Evolutionary conservation across 2,329 filamentous ascomycete species (phyloP).

Genomic region (Penicillium griseofulvum): DNA sequence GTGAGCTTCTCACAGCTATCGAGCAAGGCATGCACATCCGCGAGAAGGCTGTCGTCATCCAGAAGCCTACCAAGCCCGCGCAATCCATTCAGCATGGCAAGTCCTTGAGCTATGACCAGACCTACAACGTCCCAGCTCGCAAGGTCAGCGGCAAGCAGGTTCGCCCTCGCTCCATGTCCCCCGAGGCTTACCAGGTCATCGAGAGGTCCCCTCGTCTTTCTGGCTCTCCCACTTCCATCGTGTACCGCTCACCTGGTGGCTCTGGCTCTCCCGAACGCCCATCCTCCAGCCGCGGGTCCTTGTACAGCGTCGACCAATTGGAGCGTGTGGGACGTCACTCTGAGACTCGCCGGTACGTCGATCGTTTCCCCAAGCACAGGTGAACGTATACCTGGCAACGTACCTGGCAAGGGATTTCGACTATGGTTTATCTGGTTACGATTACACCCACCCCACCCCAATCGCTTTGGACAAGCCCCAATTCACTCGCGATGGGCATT

Average conservation of each 20-base stretch:
- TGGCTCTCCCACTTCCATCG: constrained; percentile 27
- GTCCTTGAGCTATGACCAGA: constrained; percentile 31
- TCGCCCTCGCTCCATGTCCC: constrained; percentile 16
- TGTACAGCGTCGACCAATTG: constrained; percentile 35
- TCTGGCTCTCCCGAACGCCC: constrained; percentile 35
- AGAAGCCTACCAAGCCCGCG: constrained; percentile 13
- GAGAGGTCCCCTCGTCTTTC: constrained; percentile 21
- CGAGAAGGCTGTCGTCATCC: constrained; percentile 11
- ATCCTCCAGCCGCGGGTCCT: constrained; percentile 36
- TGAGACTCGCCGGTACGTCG: constrained; percentile 25
- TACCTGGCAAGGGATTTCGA: not conserved
- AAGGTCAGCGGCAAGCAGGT: constrained; percentile 10
- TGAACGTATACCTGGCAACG: constrained; percentile 10
- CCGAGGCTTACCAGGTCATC: constrained; percentile 19
- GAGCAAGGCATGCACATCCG: constrained; percentile 40
- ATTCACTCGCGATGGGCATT: constrained; percentile 5
- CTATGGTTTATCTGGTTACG: not conserved
- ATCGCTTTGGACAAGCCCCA: constrained; percentile 4
- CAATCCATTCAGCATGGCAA: constrained; percentile 17
- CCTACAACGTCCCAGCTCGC: constrained; percentile 29
- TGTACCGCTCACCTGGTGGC: constrained; percentile 36
- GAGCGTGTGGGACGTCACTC: constrained; percentile 35
- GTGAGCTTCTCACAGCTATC: constrained; percentile 42
- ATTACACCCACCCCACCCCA: not conserved
- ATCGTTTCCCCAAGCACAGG: constrained; percentile 30